Base-by-base conservation (phyloP, 495 filamentous ascomycete species). In the Neurospora sublineolata region DNA sequence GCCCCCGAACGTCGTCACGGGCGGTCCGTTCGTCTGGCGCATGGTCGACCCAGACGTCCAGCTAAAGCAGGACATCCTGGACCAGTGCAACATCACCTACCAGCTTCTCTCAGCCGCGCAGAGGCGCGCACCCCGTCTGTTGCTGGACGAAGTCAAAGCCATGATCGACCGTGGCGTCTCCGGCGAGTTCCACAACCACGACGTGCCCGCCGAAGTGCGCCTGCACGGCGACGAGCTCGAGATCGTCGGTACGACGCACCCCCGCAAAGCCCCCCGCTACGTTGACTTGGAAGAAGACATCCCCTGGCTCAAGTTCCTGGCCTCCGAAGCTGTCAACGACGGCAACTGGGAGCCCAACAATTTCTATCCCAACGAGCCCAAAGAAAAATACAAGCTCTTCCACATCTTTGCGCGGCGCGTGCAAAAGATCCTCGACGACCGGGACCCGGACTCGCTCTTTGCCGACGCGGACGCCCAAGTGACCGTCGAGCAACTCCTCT, bases 401-500 rank as follows among this genome's bases (percentile, higher is more conserved):
- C 75, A 58, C 14, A 71, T 77, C 67, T 81, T 81, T 68, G 77
- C 78, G 8, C 36, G n/a, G 7, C 72, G 76, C 18, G 72, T 81
- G 42, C 69, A 76, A 73, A 77, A 73, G 74, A 40, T 78, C 20
- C 67, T 81, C 40, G 75, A 79, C 36, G 76, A 81, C 40, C 58
- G 5, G 11, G 70, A 75, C 46, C 75, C 75, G 0, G 36, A 74
- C 2, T 64, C 73, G 1, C 72, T 80, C 0, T 77, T 81, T n/a
- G 64, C 18, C 16, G 23, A 8, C 3, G 27, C 40, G 18, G 64
- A 75, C 1, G 67, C 23, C 38, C 12, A 67, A 30, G 75, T 78
- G 3, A 69, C 72, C 16, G 75, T 80, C 37, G 77, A 79, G 68
- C 36, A 73, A 36, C 72, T 80, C 11, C 75, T 80, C 27, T 39